Base-by-base conservation (phyloP, 139 green algal genomes). In the Tetradesmus obliquus region DNA sequence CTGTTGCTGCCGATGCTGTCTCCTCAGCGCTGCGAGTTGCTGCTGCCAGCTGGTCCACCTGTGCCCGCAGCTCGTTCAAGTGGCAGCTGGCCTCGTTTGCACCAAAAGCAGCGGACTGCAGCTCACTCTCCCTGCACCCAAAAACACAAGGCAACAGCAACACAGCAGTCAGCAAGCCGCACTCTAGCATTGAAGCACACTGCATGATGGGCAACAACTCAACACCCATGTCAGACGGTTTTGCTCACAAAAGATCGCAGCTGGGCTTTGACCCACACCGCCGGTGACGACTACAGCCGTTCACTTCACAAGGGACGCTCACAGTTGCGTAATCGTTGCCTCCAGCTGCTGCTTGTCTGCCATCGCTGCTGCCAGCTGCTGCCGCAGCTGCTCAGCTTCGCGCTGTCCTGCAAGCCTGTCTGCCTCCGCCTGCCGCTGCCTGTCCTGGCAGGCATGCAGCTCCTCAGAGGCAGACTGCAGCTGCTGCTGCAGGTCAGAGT, bases 81-180 rank as follows among this genome's bases (percentile, higher is more conserved):
- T 91, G 79, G 62, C 88, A 80, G 55, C 57, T 74, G 12, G 88
- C 88, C 62, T 91, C 79, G 13, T 55, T 71, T 4, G 58, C 88
- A 24, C 79, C 79, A 45, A 54, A 17, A 7, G 17, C 82, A 7
- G 88, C 88, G 2, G n/a, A 17, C 45, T 87, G 88, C 17, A 86
- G 76, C n/a, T 91, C 88, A n/a, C 19, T 22, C 79, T 91, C 58
- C 57, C 88, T 91, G 88, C 88, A 79, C 5, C 51, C 2, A 13
- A 5, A 82, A 82, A 60, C 53, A 60, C 81, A 60, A 54, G 82
- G 12, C 9, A 84, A 32, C 19, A 32, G 72, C 19, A 32, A 32
- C 20, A 19, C 32, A 20, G 22, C 32, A 62, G 3, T 5, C 51
- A 24, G 51, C 80, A 57, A 84, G 32, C 2, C 13, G 80, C 32